Conservation (phyloP, 306 rosid species). For the Corylus americana region DNA sequence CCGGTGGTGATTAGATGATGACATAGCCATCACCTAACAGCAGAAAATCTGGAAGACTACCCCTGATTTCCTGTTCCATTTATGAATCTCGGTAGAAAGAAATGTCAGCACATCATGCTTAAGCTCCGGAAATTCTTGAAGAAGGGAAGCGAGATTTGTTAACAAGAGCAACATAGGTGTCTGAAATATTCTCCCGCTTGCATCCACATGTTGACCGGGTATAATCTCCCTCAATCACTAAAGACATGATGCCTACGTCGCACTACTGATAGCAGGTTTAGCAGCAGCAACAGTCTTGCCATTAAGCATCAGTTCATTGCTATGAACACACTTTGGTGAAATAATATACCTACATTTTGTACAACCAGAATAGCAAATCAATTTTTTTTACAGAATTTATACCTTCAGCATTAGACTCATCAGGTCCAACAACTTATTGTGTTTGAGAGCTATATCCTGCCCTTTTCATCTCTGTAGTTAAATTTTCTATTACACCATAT, state of each 20-base stretch:
- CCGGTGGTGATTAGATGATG: neutral
- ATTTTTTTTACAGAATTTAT: neutral
- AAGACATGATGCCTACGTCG: neutral
- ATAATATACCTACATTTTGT: neutral
- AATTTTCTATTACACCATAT: conserved; percentile 30
- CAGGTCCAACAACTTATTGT: neutral
- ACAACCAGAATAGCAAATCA: neutral
- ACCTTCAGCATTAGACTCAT: conserved; percentile 3
- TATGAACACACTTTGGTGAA: neutral
- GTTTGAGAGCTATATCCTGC: conserved; percentile 23
- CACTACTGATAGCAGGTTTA: too few relatives aligned
- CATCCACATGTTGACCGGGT: neutral
- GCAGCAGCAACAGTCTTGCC: neutral
- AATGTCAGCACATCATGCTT: neutral
- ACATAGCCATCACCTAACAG: neutral
- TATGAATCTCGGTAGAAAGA: neutral
- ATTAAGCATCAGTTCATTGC: neutral
- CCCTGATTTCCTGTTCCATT: neutral
- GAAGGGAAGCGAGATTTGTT: neutral
- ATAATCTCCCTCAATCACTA: neutral
- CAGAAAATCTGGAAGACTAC: neutral
- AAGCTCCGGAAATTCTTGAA: neutral
- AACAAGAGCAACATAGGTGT: neutral
- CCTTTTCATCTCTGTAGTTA: conserved; percentile 24
- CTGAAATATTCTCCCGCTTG: neutral